Base-by-base conservation (phyloP, 495 filamentous ascomycete genomes). In the Penicillium pulvis region DNA sequence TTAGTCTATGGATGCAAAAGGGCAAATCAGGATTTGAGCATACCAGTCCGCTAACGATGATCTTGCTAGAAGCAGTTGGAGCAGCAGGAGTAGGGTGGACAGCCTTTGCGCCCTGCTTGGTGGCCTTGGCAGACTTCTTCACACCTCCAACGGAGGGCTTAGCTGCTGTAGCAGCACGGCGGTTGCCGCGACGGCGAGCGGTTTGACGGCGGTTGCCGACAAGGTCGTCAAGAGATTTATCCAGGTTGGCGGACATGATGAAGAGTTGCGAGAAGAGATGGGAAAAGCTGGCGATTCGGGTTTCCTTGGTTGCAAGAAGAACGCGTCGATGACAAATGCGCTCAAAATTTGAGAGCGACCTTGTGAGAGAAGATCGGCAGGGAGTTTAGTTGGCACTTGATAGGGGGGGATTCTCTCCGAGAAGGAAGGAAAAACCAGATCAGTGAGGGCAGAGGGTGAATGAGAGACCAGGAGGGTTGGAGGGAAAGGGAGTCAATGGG, bases 41-140 rank as follows among this genome's bases (percentile, higher is more conserved):
- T 87, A 97, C 93, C 83, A 98, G 82, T 80, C 93, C 93, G 86
- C 90, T 95, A 76, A 98, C 92, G 74, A 96, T 87, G 79, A 98
- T 94, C 78, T 97, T 98, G 83, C 91, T 92, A 55, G 67, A 62
- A 45, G 92, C 91, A 69, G 84, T 84, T 49, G 74, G 61, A 50
- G 70, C 77, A 59, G 81, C 70, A 58, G 83, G 80, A 58, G 86
- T 87, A 63, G 83, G 85, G 50, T 92, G 85, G 20, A 79, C 76
- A 49, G 81, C 73, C 83, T 91, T 93, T 51, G 78, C 72, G 60
- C 80, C 71, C 60, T 77, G 66, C 70, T 88, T 91, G 59, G 83
- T 72, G 52, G 79, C 69, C 72, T 81, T 90, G 28, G 85, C 79
- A 45, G 75, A 83, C 84, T 97, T 98, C 79, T 91, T 87, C 54